phyloP scores from a whole-genome alignment of 108 stramenopile species.

The Stephanodiscus triporus region DNA sequence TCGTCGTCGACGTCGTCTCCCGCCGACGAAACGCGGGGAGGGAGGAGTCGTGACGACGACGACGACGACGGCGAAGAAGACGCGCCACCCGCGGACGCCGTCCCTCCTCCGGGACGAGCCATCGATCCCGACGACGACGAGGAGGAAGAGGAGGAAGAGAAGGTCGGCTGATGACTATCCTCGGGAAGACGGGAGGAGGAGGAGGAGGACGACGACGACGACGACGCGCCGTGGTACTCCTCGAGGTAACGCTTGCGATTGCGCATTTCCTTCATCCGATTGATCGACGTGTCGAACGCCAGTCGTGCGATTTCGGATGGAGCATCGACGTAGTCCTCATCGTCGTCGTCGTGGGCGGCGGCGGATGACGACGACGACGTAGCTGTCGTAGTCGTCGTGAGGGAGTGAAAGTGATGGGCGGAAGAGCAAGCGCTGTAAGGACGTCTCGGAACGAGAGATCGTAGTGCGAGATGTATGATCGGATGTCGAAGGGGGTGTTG shows the following conservation, averaged over 20 bases:
- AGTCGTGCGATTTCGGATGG: too few species aligned
- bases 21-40: not conserved
- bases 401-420: slow-evolving; percentile 40
- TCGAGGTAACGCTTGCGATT: too few species aligned
- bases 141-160: too few species aligned
- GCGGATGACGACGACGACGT: too few species aligned
- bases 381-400: slow-evolving; percentile 1
- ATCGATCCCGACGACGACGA: not conserved
- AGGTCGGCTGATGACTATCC: too few species aligned
- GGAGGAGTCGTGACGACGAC: not conserved
- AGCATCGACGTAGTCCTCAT: too few species aligned
- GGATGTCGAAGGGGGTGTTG: slow-evolving; percentile 61
- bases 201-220: not conserved
- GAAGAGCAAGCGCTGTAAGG: slow-evolving; percentile 65
- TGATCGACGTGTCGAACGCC: too few species aligned
- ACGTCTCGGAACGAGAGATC: slow-evolving; percentile 59
- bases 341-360: not conserved
- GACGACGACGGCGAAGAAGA: slow-evolving; percentile 10
- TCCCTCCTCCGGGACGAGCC: slow-evolving; percentile 62
- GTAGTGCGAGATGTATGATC: slow-evolving; percentile 73
- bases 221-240: too few species aligned
- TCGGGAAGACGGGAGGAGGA: too few species aligned
- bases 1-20: not conserved
- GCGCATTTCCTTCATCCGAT: too few species aligned
- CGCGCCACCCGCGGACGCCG: not conserved